A percentile compares a stretch with the other conserved stretches of the same genome.
These are phyloP conservation scores for Diaporthe ilicicola DNA, from an alignment of 2,329 filamentous ascomycete genomes.

Conservation along the genomic window DNA sequence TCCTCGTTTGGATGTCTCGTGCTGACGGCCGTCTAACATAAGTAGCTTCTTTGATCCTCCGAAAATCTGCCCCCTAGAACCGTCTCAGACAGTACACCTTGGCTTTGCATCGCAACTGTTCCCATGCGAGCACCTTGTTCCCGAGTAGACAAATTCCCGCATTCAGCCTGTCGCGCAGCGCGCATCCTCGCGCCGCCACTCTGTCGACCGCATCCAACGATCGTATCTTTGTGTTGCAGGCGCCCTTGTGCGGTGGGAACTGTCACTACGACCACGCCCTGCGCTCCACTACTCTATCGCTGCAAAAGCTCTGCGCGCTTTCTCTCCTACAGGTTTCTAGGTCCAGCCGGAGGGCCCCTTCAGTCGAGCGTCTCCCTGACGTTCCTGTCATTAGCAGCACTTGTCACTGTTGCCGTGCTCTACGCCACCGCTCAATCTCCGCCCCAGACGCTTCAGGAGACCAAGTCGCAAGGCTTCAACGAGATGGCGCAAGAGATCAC, in stretches of 20 bases:
- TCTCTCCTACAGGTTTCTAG: not conserved
- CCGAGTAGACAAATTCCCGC: conserved; percentile 16
- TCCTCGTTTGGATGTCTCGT: not conserved
- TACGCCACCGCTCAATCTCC: conserved; percentile 12
- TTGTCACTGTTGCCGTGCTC: conserved; percentile 1
- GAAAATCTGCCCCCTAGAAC: conserved; percentile 1
- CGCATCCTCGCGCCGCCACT: conserved; percentile 13
- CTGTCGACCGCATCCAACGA: not conserved
- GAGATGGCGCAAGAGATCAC: conserved; percentile 36
- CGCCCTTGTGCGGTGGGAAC: not conserved
- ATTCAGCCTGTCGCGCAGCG: conserved; percentile 5
- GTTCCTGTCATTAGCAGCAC: conserved; percentile 16
- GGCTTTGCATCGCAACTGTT: not conserved
- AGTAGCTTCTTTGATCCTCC: conserved; percentile 15
- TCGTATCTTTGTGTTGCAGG: not conserved
- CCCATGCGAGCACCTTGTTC: conserved; percentile 27
- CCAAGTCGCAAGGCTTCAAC: conserved; percentile 19
- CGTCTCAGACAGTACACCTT: conserved; percentile 7
- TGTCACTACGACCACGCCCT: not conserved
- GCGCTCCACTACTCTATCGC: not conserved
- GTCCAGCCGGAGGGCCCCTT: conserved; percentile 1
- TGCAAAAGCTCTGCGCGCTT: not conserved
- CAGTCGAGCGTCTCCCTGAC: conserved; percentile 25
- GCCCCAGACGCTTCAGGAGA: not conserved
- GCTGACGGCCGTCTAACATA: conserved; percentile 28